A percentile compares a stretch with the other conserved stretches of the same genome.
Evolutionary conservation across 1,284 basidiomycete genomes (phyloP).

Genomic region (Papiliotrema laurentii): DNA sequence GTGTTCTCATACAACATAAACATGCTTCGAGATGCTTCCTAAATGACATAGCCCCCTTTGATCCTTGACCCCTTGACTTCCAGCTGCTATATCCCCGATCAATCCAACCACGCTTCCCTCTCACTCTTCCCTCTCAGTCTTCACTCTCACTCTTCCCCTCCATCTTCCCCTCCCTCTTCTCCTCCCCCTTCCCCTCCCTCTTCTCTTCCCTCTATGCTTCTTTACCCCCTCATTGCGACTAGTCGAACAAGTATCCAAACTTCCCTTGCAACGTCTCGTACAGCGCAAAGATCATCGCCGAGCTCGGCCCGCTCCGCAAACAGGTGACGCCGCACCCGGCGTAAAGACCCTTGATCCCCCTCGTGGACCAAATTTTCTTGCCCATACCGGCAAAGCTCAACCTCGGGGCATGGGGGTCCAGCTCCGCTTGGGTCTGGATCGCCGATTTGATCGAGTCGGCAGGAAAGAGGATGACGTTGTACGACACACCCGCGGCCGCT

Average conservation of each 20-base stretch:
- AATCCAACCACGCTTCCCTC: too few species aligned
- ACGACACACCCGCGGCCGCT: conserved; percentile 78
- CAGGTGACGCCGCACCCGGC: conserved; percentile 94
- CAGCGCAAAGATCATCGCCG: conserved; percentile 85
- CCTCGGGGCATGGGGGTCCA: conserved; percentile 56
- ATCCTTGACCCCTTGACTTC: too few species aligned
- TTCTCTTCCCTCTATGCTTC: too few species aligned
- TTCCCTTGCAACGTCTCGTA: conserved; percentile 64
- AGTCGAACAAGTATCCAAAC: conserved; percentile 34
- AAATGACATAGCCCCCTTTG: too few species aligned
- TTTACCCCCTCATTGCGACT: too few species aligned
- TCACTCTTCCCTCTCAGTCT: too few species aligned
- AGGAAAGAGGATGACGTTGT: conserved; percentile 78
- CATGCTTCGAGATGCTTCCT: too few species aligned
- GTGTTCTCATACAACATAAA: too few species aligned
- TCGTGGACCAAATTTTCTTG: conserved; percentile 65
- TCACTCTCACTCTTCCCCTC: too few species aligned
- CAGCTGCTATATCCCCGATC: too few species aligned
- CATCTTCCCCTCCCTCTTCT: too few species aligned
- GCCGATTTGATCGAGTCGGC: conserved; percentile 93
- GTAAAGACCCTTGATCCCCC: conserved; percentile 82
- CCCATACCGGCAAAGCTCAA: conserved; percentile 67
- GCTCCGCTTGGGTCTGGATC: conserved; percentile 90
- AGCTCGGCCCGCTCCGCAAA: conserved; percentile 78
- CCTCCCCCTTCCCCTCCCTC: too few species aligned